Conservation (phyloP, 352 stramenopile species). For the Globisporangium cylindrosporum region DNA sequence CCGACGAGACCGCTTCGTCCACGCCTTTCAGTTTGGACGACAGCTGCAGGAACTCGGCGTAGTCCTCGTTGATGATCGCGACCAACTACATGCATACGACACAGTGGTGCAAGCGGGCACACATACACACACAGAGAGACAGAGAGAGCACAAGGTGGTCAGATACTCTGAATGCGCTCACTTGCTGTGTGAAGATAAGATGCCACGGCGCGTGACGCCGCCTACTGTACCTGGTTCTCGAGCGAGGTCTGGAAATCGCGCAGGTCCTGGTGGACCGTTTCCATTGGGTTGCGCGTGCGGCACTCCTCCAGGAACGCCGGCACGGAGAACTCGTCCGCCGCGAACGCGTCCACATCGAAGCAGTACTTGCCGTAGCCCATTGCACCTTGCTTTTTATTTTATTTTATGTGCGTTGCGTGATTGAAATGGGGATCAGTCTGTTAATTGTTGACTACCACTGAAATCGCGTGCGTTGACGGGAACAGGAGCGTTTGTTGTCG, state of each 20-base stretch:
- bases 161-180: neutral
- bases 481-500: too few relatives aligned
- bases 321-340: constrained; percentile 69
- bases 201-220: neutral
- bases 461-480: too few relatives aligned
- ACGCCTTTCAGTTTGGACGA: constrained; percentile 86
- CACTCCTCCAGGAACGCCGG: constrained; percentile 74
- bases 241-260: constrained; percentile 82
- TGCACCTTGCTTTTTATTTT: neutral
- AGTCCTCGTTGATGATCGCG: constrained; percentile 88
- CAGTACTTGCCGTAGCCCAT: constrained; percentile 65
- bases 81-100: constrained; percentile 41
- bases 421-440: neutral
- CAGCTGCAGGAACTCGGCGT: constrained; percentile 87
- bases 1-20: constrained; percentile 79
- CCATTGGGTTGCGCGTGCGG: constrained; percentile 70
- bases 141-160: neutral
- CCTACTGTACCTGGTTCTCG: constrained; percentile 67
- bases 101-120: neutral
- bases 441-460: neutral
- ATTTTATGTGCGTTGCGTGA: neutral
- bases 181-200: neutral
- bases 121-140: neutral
- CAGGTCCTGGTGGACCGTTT: constrained; percentile 82
- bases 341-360: constrained; percentile 82